phyloP scores from a whole-genome alignment of 2,329 filamentous ascomycete species.

The Paecilomyces sp. region DNA sequence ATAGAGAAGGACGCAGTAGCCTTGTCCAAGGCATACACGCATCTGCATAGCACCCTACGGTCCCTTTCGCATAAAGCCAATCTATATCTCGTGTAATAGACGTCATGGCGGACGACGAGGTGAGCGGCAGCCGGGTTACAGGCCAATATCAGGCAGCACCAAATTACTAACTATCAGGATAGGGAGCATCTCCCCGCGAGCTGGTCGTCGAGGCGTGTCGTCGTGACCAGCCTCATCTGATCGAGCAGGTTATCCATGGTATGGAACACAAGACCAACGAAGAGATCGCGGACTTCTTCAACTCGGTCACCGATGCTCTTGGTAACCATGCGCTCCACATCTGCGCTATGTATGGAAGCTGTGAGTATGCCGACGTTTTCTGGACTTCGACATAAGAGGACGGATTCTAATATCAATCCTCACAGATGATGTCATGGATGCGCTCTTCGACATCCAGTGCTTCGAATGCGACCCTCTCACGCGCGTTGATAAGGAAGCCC shows the following conservation, averaged over 20 bases:
- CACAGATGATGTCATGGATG: conserved; percentile 41
- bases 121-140: conserved; percentile 13
- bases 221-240: conserved; percentile 81
- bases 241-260: conserved; percentile 63
- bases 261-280: conserved; percentile 52
- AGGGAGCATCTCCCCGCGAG: conserved; percentile 83
- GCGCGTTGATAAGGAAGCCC: conserved; percentile 39
- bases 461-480: conserved; percentile 44
- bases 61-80: background rate
- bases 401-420: background rate
- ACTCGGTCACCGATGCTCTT: conserved; percentile 75
- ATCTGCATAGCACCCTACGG: background rate
- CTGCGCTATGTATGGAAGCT: conserved; percentile 77
- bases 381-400: background rate
- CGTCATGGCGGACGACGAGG: conserved; percentile 38
- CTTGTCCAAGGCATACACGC: background rate
- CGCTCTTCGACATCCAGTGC: conserved; percentile 40
- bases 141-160: background rate
- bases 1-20: background rate
- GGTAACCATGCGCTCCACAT: conserved; percentile 88
- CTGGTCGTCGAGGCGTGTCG: conserved; percentile 88
- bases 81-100: background rate
- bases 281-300: conserved; percentile 70
- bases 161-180: background rate
- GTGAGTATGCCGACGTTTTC: conserved; percentile 44